Base-by-base conservation (phyloP, 2,329 filamentous ascomycete species). In the Teratosphaeria gauchensis region DNA sequence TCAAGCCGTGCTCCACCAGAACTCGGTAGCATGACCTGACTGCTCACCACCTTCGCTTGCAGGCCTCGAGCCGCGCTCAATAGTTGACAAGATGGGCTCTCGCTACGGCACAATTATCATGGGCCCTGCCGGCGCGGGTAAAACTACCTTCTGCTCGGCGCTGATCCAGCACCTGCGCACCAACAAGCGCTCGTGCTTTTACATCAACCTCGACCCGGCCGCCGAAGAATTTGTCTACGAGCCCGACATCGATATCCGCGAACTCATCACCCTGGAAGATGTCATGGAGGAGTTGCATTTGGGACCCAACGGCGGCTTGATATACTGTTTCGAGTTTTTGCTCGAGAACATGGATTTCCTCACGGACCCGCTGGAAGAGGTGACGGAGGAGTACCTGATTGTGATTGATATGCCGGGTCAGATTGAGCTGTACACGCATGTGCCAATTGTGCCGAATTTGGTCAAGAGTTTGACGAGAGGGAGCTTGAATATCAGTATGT, bases 351-450 rank as follows among this genome's bases (percentile, higher is more conserved):
- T 96, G 63, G 91, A 96, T 76, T 96, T 94, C 75, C 78, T 96
- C 55, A 89, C 88, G 53, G 88, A 95, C 63, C 85, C 88, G 19
- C 84, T 96, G 58, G 90, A 95, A 67, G 83, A 85, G 51, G 80
- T 95, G 58, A 92, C 90, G 9, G 94, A 99, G 68, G 94, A 97
- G 69, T 96, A 96, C 74, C 83, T 99, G 63, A 95, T 97, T 74
- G 89, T 99, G 63, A 91, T 99, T 76, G 94, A 99, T 76, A 96
- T 97, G 89, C 94, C 94, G 0, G 94, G 94, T 59, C 94, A 99
- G 78, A 97, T 99, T 74, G 94, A 99, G 77, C 84, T 99, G 14
- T 99, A 97, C 77, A 97, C 92, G 2, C 94, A 99, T 73, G 89
- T 97, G 35, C 94, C 94, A 46, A 88, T 99, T 64, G 79, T 99